Conservation (phyloP, 805 yeast genomes). For the Sugiyamaella americana region DNA sequence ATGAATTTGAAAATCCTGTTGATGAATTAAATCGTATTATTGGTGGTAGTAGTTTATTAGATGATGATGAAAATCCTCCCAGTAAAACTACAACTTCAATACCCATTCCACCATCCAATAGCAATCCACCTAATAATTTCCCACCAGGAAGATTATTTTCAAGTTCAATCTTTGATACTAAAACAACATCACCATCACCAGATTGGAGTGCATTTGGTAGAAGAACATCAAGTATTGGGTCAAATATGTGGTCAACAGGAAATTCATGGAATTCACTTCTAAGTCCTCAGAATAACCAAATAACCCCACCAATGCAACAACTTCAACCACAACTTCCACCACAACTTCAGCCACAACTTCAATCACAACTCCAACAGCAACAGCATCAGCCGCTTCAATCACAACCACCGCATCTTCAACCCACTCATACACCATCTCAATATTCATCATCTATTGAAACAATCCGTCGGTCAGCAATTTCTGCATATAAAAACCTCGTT, state of each 20-base stretch:
- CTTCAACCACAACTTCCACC: background rate
- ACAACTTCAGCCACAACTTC: background rate
- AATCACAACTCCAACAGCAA: background rate
- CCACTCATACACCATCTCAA: background rate
- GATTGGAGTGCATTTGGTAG: slow-evolving; percentile 2
- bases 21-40: slow-evolving; percentile 19
- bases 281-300: too few relatives aligned
- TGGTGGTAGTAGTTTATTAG: slow-evolving; percentile 16
- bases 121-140: too few relatives aligned
- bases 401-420: too few relatives aligned
- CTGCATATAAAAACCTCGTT: slow-evolving; percentile 20
- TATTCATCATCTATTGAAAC: slow-evolving; percentile 8
- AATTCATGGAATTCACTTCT: background rate
- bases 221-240: background rate
- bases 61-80: slow-evolving; percentile 8
- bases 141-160: background rate
- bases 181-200: background rate
- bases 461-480: slow-evolving; percentile 23
- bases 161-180: background rate
- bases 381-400: background rate
- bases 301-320: background rate
- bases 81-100: background rate
- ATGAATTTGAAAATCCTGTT: slow-evolving; percentile 15
- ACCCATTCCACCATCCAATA: background rate
- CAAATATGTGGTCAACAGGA: slow-evolving; percentile 8